phyloP scores from a whole-genome alignment of 1,139 yeast species.

The Suhomyces panamericanus region DNA sequence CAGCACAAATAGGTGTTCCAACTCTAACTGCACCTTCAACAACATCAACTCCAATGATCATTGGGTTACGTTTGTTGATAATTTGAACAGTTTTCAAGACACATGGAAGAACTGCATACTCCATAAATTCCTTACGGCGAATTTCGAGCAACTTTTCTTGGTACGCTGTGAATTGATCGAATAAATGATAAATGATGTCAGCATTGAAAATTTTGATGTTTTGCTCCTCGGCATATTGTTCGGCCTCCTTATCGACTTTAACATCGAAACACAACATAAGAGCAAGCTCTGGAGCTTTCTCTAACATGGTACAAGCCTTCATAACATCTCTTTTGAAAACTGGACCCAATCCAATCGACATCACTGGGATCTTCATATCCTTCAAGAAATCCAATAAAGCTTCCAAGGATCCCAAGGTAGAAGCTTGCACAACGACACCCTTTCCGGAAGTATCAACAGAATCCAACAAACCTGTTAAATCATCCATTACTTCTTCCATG shows the following conservation, averaged over 20 bases:
- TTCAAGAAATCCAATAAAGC: conserved; percentile 95
- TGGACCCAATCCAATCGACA: conserved; percentile 98
- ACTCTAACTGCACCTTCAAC: conserved; percentile 83
- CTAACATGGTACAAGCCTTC: conserved; percentile 96
- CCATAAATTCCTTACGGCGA: conserved; percentile 86
- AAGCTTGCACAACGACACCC: conserved; percentile 98
- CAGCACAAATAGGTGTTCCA: conserved; percentile 96
- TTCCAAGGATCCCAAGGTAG: conserved; percentile 96
- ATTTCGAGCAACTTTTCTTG: conserved; percentile 84
- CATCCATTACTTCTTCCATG: conserved; percentile 99
- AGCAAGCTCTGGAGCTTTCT: conserved; percentile 92
- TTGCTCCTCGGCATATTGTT: conserved; percentile 93
- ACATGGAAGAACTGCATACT: conserved; percentile 92
- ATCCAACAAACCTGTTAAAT: conserved; percentile 89
- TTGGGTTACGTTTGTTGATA: conserved; percentile 97
- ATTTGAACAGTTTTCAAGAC: conserved; percentile 92
- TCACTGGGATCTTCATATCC: conserved; percentile 98
- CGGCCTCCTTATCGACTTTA: conserved; percentile 95
- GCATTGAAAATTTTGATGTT: conserved; percentile 91
- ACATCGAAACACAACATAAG: conserved; percentile 98
- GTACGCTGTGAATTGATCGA: conserved; percentile 91
- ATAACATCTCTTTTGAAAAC: conserved; percentile 96
- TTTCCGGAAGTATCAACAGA: conserved; percentile 91
- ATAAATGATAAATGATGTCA: conserved; percentile 92
- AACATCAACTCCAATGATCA: conserved; percentile 98